These are phyloP conservation scores for Russula brevipes DNA, from an alignment of 768 basidiomycete genomes.

Conservation along the genomic window DNA sequence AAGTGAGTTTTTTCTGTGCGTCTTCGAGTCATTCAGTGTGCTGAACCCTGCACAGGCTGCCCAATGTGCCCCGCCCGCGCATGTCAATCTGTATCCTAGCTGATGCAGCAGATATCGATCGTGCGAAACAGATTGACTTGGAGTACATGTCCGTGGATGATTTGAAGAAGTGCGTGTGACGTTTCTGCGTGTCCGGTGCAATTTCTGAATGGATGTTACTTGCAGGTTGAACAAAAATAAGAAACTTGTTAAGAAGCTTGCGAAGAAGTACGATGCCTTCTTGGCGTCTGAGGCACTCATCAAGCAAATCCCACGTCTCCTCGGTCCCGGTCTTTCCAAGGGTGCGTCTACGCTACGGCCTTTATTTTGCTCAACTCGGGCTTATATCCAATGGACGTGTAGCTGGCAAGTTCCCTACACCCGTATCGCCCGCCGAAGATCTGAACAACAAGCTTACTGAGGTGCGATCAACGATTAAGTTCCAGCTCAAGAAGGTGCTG, in stretches of 20 bases:
- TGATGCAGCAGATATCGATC: conserved; percentile 97
- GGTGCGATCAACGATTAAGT: conserved; percentile 99
- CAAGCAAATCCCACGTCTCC: conserved; percentile 99
- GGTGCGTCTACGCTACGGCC: conserved; percentile 48
- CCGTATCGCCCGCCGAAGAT: conserved; percentile 90
- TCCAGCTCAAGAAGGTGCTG: conserved; percentile 99
- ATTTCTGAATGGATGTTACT: background rate
- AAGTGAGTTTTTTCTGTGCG: conserved; percentile 53
- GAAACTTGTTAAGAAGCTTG: conserved; percentile 99
- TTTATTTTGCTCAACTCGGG: background rate
- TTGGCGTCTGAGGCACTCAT: conserved; percentile 94
- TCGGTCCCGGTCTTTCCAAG: conserved; percentile 99
- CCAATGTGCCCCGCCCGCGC: conserved; percentile 95
- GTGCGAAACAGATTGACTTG: conserved; percentile 95
- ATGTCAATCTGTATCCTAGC: conserved; percentile 99
- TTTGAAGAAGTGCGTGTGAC: conserved; percentile 79
- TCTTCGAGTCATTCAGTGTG: background rate
- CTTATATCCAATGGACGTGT: background rate
- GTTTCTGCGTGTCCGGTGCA: background rate
- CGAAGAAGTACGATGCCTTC: conserved; percentile 99
- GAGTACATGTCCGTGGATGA: conserved; percentile 99
- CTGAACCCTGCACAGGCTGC: conserved; percentile 52
- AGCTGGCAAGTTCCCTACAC: conserved; percentile 99
- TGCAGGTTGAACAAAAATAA: conserved; percentile 98
- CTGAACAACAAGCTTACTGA: conserved; percentile 85